These are phyloP conservation scores for Xylaria sp. DNA, from an alignment of 2,329 filamentous ascomycete genomes.

Conservation along the genomic window DNA sequence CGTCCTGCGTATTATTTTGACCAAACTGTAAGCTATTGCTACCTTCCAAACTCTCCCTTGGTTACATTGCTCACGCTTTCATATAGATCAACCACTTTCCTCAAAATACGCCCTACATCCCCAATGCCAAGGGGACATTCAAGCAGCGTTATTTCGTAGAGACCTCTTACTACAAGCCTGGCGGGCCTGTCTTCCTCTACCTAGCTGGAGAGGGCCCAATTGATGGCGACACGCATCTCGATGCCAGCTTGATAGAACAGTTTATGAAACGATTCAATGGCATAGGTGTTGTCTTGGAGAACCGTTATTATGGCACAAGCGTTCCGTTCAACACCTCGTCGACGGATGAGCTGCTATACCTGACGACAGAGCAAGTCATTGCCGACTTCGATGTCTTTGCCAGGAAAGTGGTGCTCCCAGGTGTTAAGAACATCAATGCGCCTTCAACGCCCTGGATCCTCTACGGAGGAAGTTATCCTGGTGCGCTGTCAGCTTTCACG, in stretches of 20 bases:
- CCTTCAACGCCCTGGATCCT: conserved; percentile 54
- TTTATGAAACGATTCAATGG: conserved; percentile 50
- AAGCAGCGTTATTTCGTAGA: conserved; percentile 66
- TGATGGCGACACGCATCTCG: conserved; percentile 48
- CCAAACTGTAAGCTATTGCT: conserved; percentile 26
- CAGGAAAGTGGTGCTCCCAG: conserved; percentile 57
- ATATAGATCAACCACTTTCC: conserved; percentile 59
- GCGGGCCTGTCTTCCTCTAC: conserved; percentile 56
- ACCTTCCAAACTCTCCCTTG: not conserved
- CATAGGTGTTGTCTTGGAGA: conserved; percentile 63
- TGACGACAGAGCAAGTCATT: conserved; percentile 63
- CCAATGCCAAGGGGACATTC: conserved; percentile 61
- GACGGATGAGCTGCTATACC: conserved; percentile 59
- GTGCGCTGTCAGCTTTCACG: conserved; percentile 52
- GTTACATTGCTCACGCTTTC: conserved; percentile 8
- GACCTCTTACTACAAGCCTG: conserved; percentile 61
- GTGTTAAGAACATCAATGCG: conserved; percentile 54
- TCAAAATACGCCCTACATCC: conserved; percentile 43
- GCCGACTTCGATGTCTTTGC: conserved; percentile 64
- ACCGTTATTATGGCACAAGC: conserved; percentile 62
- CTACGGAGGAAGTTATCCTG: conserved; percentile 48
- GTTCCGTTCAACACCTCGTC: conserved; percentile 60
- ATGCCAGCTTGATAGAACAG: conserved; percentile 25
- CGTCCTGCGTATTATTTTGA: conserved; percentile 35
- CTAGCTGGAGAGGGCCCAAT: conserved; percentile 59